Percentiles rank a stretch among this genome's conserved stretches.
These are phyloP conservation scores for Saksenaea oblongispora DNA, from an alignment of 371 early-diverging fungal genomes.

Conservation along the genomic window DNA sequence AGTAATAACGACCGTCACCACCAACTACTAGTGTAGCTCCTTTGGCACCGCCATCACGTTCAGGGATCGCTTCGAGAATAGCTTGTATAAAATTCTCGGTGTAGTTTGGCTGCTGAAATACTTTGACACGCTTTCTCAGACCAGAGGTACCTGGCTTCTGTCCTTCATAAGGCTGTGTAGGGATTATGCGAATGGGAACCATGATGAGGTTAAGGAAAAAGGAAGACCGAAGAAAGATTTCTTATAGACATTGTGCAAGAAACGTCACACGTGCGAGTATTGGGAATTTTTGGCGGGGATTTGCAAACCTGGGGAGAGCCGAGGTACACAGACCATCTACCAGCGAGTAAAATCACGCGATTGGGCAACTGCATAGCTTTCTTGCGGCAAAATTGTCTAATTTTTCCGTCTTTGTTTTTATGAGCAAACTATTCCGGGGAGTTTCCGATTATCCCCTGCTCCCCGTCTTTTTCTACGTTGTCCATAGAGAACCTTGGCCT, in stretches of 20 bases:
- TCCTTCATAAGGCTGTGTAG: constrained; percentile 77
- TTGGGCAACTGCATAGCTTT: too few species aligned
- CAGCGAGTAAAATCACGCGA: too few species aligned
- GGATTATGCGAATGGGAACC: constrained; percentile 50
- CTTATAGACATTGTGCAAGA: neutral
- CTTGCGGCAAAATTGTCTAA: too few species aligned
- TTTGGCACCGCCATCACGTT: constrained; percentile 58
- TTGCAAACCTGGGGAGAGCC: too few species aligned
- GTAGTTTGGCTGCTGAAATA: constrained; percentile 93
- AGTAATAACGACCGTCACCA: constrained; percentile 95
- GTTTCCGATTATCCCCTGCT: too few species aligned
- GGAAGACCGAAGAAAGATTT: constrained; percentile 7
- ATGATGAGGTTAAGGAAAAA: constrained; percentile 12
- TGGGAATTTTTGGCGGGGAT: too few species aligned
- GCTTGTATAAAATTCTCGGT: constrained; percentile 95
- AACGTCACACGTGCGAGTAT: too few species aligned
- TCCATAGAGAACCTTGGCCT: too few species aligned
- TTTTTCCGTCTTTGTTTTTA: too few species aligned
- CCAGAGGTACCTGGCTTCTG: constrained; percentile 98
- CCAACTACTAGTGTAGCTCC: constrained; percentile 91
- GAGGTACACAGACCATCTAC: too few species aligned
- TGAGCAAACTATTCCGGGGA: too few species aligned
- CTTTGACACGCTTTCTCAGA: constrained; percentile 92
- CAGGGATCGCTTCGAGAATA: constrained; percentile 81
- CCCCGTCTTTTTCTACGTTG: too few species aligned